Base-by-base conservation (phyloP, 208 protist genomes). In the Wallacemonas sp. region DNA sequence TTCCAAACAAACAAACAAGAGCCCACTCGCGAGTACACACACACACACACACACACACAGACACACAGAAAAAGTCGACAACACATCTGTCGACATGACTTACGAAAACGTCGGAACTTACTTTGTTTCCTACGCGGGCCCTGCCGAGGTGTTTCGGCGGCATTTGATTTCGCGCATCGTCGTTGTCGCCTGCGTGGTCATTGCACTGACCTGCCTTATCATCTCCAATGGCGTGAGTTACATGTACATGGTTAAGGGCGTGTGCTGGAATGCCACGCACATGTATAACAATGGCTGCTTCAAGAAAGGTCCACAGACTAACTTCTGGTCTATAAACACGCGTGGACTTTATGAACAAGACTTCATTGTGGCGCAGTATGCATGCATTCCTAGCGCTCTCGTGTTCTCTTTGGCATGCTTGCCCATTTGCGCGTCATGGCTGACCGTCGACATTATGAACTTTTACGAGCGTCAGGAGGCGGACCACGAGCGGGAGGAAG, bases 111-210 rank as follows among this genome's bases (percentile, higher is more conserved):
- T 29, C 14, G 26, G 52, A 11, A 41, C 3, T 29, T 59, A 59
- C 52, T 59, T 59, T 41, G 29, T 59, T 3, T 59, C 52, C 32
- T 59, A 59, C 52, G n/a, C 31, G 52, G 7, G 14, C 3, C 31
- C 52, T 29, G 3, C 10, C 14, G 11, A 25, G 8, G 26, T 22
- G 23, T 25, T 55, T 31, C 4, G 23, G 48, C 48, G 48, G 10
- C 18, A 4, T 26, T 18, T 55, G 11, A 31, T 32, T 22, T 26
- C 20, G 5, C 48, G 48, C 48, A 26, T 55, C 48, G 8, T 55
- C 25, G 26, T 32, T 7, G 5, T 55, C 11, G 26, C 18, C 7
- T 33, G 25, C 18, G 25, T 55, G 20, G 48, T 31, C 48, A 55
- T 55, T 20, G 48, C 11, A 7, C 8, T 32, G 14, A 7, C 25